Percentiles rank a stretch among this genome's conserved stretches.
Conservation (phyloP, 2,329 filamentous ascomycete species). For the Beauveria australis region DNA sequence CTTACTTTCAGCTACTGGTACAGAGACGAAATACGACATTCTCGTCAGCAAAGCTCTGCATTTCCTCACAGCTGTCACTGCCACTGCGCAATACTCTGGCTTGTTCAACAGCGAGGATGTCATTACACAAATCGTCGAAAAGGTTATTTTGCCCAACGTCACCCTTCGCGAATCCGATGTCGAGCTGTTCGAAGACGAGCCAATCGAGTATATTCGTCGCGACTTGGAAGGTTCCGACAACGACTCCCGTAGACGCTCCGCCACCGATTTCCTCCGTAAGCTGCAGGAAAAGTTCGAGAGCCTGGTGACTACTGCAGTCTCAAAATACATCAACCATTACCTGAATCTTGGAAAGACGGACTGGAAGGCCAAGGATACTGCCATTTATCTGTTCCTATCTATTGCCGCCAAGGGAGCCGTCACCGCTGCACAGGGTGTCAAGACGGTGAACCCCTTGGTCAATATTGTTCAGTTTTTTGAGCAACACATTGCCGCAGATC, state of each 20-base stretch:
- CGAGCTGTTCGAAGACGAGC: slow-evolving; percentile 96
- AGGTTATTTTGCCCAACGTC: slow-evolving; percentile 91
- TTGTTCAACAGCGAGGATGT: slow-evolving; percentile 78
- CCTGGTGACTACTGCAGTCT: slow-evolving; percentile 79
- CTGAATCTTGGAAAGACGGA: slow-evolving; percentile 71
- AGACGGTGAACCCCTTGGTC: slow-evolving; percentile 78
- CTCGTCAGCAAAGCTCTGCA: slow-evolving; percentile 91
- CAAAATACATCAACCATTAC: slow-evolving; percentile 79
- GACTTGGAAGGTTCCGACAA: slow-evolving; percentile 95
- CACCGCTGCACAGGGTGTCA: slow-evolving; percentile 82
- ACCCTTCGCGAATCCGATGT: slow-evolving; percentile 86
- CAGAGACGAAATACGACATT: slow-evolving; percentile 87
- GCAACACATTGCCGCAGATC: slow-evolving; percentile 80
- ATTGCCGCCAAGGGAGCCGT: slow-evolving; percentile 87
- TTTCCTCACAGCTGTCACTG: slow-evolving; percentile 84
- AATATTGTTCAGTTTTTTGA: slow-evolving; percentile 94
- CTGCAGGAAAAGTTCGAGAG: slow-evolving; percentile 83
- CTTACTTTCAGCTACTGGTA: slow-evolving; percentile 75
- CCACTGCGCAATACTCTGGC: slow-evolving; percentile 66
- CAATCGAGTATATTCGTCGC: slow-evolving; percentile 93
- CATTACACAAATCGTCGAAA: slow-evolving; percentile 82
- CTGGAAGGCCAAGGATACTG: slow-evolving; percentile 97
- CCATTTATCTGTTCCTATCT: slow-evolving; percentile 92
- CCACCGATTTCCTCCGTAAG: slow-evolving; percentile 87
- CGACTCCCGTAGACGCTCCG: slow-evolving; percentile 83